These are phyloP conservation scores for Candida hungchunana DNA, from an alignment of 805 yeast genomes.

Conservation along the genomic window DNA sequence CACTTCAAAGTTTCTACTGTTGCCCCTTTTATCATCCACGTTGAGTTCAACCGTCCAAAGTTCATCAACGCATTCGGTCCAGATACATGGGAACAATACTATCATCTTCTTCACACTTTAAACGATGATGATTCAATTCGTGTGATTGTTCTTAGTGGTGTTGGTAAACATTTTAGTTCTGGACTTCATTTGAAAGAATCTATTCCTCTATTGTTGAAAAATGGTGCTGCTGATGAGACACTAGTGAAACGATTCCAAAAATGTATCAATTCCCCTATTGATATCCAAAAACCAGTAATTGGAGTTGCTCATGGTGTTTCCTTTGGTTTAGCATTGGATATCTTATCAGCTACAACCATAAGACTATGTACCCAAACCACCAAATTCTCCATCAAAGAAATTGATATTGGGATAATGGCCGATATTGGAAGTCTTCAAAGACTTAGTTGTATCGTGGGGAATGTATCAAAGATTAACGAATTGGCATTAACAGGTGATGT, in stretches of 20 bases:
- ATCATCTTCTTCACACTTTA: conserved; percentile 41
- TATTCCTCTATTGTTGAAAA: conserved; percentile 10
- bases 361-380: conserved; percentile 52
- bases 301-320: conserved; percentile 60
- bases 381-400: conserved; percentile 59
- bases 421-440: conserved; percentile 78
- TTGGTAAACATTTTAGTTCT: conserved; percentile 53
- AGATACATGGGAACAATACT: conserved; percentile 54
- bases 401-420: conserved; percentile 70
- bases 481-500: conserved; percentile 57
- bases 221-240: conserved; percentile 20
- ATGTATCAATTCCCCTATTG: conserved; percentile 44
- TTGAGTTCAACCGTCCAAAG: conserved; percentile 59
- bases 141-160: conserved; percentile 53
- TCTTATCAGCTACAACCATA: conserved; percentile 53
- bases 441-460: conserved; percentile 48
- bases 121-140: conserved; percentile 38
- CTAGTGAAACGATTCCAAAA: conserved; percentile 56
- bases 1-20: conserved; percentile 18
- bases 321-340: conserved; percentile 67
- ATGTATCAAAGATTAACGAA: conserved; percentile 55
- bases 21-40: conserved; percentile 40
- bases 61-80: conserved; percentile 54
- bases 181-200: conserved; percentile 55
- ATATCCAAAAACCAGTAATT: conserved; percentile 56